Evolutionary conservation across 768 basidiomycete species (phyloP), one percentile per base, ranked within the genome.

Genomic region (Antrodiella citrinella): DNA sequence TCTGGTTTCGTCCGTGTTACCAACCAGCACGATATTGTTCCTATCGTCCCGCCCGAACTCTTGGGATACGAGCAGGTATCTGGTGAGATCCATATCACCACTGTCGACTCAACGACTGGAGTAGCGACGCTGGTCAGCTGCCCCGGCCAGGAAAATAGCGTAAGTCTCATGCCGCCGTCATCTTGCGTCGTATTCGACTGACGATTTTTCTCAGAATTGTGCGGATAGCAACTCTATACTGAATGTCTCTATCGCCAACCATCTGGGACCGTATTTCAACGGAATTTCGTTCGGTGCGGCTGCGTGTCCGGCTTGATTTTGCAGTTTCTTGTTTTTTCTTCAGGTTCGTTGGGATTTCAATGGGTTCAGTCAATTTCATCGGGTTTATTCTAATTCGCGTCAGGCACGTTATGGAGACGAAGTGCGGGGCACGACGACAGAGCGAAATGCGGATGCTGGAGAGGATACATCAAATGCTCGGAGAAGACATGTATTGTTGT

Each of bases 1-100:
- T 54, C 61, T 2, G 24, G 43, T 25, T 60, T 81, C 51, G 76
- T 71, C 3, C 80, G 75, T 49, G 72, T 84, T 53, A 81, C 76
- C 57, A 81, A 84, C 62, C 47, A 65, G 57, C 44, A 70, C 41
- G 73, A 75, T 48, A 66, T 67, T 0, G 59, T 75, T 4, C 73
- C 73, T 2, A 67, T 51, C 44, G 47, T 60, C 4, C 56, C 61
- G 13, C 70, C 69, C 5, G 64, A 55, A 38, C 62, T 64, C 50
- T 62, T 77, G 10, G 71, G 71, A 2, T 82, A 67, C 59, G 65
- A 66, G 50, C 79, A 81, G 44, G 69, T 72, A 1, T 47, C 51
- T 13, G 68, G 67, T 13, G 70, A 71, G 57, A 50, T 64, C 0
- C 69, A 71, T 47, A 68, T 70, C 52, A 55, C 57, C 12, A 15